Base-by-base conservation (phyloP, 2,329 filamentous ascomycete species). In the Talaromyces amestolkiae region DNA sequence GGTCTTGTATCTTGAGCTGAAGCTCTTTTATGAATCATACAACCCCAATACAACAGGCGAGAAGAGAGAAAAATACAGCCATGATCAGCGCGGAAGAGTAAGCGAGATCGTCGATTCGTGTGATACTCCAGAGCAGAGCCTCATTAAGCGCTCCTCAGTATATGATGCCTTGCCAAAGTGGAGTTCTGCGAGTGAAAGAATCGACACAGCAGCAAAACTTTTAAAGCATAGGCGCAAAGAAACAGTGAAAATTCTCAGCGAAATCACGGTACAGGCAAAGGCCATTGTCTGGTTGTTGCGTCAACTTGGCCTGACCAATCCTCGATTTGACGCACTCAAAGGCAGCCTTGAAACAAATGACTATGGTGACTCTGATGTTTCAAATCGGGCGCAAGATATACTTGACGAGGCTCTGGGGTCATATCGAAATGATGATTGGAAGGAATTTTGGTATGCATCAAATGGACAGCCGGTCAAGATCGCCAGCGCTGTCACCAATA, bases 1-100 rank as follows among this genome's bases (percentile, higher is more conserved):
- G 33, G 80, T 80, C 1, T 74, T 84, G 0, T 89, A 89, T 69
- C 75, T 83, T 0, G 85, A 87, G 68, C 74, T 87, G 0, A 83
- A 83, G 4, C 82, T 85, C 64, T 81, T 85, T 53, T 69, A 87
- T 1, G 82, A 82, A 56, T 79, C 83, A 0, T 78, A 82, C 6
- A 81, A 83, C 33, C 84, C 86, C 77, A 76, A 79, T 41, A 66
- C 74, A 53, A 71, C 73, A 24, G 68, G 69, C 47, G 70, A 69
- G 53, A 68, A 69, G 15, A 70, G 68, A 41, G 71, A 71, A 3
- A 65, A 69, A 13, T 72, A 73, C 58, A 66, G 68, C 37, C 70
- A 72, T 58, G 75, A 75, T 43, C 69, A 74, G 47, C 64, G 68
- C 10, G 37, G 77, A 78, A 75, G 81, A 2, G 68, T 87, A 3